A percentile compares a stretch with the other conserved stretches of the same genome.
Evolutionary conservation across 140 eudicot genomes (phyloP).

Genomic region (Anethum foeniculum): DNA sequence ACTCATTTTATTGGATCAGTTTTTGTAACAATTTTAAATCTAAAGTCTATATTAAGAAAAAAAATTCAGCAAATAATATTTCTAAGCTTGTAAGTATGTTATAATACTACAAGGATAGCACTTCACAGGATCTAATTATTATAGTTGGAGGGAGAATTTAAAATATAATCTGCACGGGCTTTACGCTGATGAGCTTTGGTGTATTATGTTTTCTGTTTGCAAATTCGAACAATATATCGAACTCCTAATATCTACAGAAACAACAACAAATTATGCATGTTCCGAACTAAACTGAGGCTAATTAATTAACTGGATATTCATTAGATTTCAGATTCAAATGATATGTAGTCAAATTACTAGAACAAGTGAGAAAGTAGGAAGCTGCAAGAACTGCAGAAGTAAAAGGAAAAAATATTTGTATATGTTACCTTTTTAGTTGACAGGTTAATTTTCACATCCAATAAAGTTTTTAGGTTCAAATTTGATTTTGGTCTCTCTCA

Average conservation of each 20-base stretch:
- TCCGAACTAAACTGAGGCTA: neutral
- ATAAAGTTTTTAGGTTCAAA: no score
- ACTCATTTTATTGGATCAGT: neutral
- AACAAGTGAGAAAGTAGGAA: constrained; percentile 40
- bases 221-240: no score
- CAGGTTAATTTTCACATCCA: no score
- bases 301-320: constrained; percentile 1
- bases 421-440: no score
- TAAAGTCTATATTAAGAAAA: neutral
- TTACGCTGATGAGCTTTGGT: no score
- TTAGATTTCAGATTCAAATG: constrained; percentile 48
- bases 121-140: neutral
- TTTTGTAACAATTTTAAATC: neutral
- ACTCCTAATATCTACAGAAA: no score
- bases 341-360: constrained; percentile 76
- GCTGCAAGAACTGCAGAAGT: neutral
- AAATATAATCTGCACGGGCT: no score
- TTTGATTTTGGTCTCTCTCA: no score
- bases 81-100: neutral
- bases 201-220: no score
- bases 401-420: no score
- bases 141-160: neutral
- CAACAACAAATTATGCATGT: no score
- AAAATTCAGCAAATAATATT: neutral
- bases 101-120: neutral